Evolutionary conservation across 257 asterid species (phyloP).

Genomic region (Hygrophila difformis): DNA sequence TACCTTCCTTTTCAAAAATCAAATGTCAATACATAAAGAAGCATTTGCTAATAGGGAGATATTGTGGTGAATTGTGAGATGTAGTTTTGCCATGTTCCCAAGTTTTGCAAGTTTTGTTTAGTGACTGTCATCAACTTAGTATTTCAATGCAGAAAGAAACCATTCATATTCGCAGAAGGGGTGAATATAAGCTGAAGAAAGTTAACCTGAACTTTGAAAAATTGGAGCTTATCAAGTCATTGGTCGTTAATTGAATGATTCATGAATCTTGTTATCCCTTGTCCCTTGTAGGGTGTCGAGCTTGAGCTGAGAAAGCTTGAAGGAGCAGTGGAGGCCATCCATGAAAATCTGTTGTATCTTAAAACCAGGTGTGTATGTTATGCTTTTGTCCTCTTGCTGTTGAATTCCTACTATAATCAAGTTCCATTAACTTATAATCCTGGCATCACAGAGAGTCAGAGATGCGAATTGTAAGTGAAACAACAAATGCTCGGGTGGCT

Average conservation of each 20-base stretch:
- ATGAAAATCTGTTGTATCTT: constrained; percentile 68
- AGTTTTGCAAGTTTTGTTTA: too few relatives aligned
- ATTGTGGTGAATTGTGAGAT: too few relatives aligned
- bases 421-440: too few relatives aligned
- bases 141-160: too few relatives aligned
- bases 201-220: constrained; percentile 6
- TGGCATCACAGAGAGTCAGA: constrained; percentile 65
- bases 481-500: constrained; percentile 74
- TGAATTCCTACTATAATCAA: not conserved
- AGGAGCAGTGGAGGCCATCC: constrained; percentile 94
- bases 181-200: too few relatives aligned
- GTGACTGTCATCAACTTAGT: too few relatives aligned
- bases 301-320: constrained; percentile 72
- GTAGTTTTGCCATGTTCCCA: too few relatives aligned
- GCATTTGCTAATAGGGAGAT: too few relatives aligned
- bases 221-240: not conserved
- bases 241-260: constrained; percentile 7
- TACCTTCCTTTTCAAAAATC: not conserved
- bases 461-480: constrained; percentile 71
- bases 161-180: too few relatives aligned
- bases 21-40: too few relatives aligned
- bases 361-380: constrained; percentile 46
- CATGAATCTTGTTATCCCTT: constrained; percentile 14
- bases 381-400: not conserved
- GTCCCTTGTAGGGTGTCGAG: constrained; percentile 62